These are phyloP conservation scores for Vanrija sp. DNA, from an alignment of 1,284 basidiomycete genomes.

Conservation along the genomic window DNA sequence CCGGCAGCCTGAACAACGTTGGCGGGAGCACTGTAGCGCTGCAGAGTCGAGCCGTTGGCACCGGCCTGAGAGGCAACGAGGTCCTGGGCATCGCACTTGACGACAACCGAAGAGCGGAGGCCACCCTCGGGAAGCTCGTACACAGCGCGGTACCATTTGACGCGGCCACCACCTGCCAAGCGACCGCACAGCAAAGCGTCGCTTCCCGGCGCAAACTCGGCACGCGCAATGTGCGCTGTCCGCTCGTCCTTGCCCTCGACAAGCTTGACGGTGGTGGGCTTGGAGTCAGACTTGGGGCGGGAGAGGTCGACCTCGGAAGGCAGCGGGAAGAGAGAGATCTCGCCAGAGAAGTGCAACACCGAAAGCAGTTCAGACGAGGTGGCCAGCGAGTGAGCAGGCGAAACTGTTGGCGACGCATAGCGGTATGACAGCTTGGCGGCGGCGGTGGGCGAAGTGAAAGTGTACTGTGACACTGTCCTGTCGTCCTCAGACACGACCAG, in stretches of 20 bases:
- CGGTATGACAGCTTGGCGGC: conserved; percentile 52
- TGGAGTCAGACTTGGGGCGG: conserved; percentile 37
- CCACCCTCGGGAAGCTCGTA: conserved; percentile 57
- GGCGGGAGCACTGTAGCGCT: conserved; percentile 43
- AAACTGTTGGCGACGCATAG: conserved; percentile 59
- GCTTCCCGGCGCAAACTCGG: conserved; percentile 41
- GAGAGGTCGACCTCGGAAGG: conserved; percentile 54
- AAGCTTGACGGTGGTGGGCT: conserved; percentile 35
- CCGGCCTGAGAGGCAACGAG: conserved; percentile 39
- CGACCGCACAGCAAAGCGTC: conserved; percentile 60
- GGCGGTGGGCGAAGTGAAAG: conserved; percentile 57
- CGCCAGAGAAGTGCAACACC: conserved; percentile 63
- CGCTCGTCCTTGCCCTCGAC: conserved; percentile 44
- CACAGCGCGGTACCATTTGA: conserved; percentile 62
- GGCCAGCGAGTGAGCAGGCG: conserved; percentile 60
- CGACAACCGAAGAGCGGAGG: conserved; percentile 41
- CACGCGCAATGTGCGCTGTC: conserved; percentile 26
- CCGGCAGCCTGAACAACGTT: conserved; percentile 28
- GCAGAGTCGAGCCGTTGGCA: conserved; percentile 23
- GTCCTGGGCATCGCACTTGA: conserved; percentile 53
- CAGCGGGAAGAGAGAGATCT: conserved; percentile 62
- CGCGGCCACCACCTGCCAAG: conserved; percentile 61
- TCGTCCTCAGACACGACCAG: conserved; percentile 70
- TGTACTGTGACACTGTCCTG: conserved; percentile 60
- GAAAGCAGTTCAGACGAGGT: conserved; percentile 56